A percentile compares a stretch with the other conserved stretches of the same genome.
Conservation (phyloP, 2,329 filamentous ascomycete genomes). For the Verticillium zaregamsianum region DNA sequence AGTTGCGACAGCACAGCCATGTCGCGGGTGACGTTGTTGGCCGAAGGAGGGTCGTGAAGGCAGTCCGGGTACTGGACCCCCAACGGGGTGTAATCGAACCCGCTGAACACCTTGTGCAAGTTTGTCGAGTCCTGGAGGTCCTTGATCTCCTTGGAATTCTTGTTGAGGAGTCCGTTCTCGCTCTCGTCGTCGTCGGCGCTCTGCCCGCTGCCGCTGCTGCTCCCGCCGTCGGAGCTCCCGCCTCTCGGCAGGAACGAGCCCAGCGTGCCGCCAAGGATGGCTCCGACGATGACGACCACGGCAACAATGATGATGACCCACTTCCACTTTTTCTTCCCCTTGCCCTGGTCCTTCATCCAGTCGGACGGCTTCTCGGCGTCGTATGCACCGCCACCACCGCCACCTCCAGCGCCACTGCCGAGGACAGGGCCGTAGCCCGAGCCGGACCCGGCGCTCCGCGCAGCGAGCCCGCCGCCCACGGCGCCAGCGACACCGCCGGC, state of each 20-base stretch:
- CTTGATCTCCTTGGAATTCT: slow-evolving; percentile 76
- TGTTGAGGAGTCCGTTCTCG: slow-evolving; percentile 66
- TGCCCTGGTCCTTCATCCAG: slow-evolving; percentile 57
- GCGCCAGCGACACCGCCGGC: slow-evolving; percentile 38
- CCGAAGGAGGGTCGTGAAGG: slow-evolving; percentile 69
- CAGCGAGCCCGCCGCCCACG: slow-evolving; percentile 27
- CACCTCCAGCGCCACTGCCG: slow-evolving; percentile 23
- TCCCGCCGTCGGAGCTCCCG: slow-evolving; percentile 16
- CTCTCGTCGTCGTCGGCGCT: slow-evolving; percentile 56
- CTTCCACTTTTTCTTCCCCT: slow-evolving; percentile 60
- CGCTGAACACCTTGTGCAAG: slow-evolving; percentile 90
- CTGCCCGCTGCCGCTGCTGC: slow-evolving; percentile 28
- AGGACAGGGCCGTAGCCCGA: slow-evolving; percentile 54
- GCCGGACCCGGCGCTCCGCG: slow-evolving; percentile 23
- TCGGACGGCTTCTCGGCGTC: slow-evolving; percentile 59
- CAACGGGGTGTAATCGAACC: slow-evolving; percentile 91
- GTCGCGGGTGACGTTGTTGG: slow-evolving; percentile 93
- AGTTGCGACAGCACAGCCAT: slow-evolving; percentile 86
- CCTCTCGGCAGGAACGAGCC: slow-evolving; percentile 64
- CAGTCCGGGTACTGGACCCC: slow-evolving; percentile 89
- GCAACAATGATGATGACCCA: slow-evolving; percentile 65
- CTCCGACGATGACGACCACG: slow-evolving; percentile 63
- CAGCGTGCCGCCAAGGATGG: slow-evolving; percentile 68
- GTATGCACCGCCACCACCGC: slow-evolving; percentile 22
- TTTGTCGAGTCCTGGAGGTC: slow-evolving; percentile 72